Conservation (phyloP, 1,284 basidiomycete species). For the Acaromyces ingoldii region DNA sequence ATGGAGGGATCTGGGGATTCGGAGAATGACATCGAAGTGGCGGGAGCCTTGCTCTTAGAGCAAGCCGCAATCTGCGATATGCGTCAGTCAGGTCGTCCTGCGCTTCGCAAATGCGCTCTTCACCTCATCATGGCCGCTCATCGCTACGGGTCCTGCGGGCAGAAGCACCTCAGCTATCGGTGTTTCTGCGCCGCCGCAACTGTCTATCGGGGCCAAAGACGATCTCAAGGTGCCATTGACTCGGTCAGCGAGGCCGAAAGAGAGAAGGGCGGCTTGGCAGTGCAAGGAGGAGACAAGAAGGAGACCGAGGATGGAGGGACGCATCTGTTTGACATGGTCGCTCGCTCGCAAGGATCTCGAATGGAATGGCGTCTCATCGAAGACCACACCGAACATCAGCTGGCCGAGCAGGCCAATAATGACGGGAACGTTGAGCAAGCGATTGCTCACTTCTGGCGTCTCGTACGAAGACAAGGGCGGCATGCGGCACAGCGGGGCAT, state of each 20-base stretch:
- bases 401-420: slow-evolving; percentile 57
- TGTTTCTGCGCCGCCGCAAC: slow-evolving; percentile 29
- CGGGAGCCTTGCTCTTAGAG: slow-evolving; percentile 57
- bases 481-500: too few relatives aligned
- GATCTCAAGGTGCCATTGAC: slow-evolving; percentile 1
- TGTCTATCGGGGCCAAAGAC: slow-evolving; percentile 15
- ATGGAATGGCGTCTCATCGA: slow-evolving; percentile 53
- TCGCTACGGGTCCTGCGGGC: slow-evolving; percentile 57
- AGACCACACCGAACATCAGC: slow-evolving; percentile 55
- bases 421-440: slow-evolving; percentile 55
- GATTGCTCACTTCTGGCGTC: slow-evolving; percentile 53
- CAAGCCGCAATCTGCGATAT: slow-evolving; percentile 56
- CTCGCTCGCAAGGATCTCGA: background rate
- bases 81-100: slow-evolving; percentile 41
- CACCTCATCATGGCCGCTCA: slow-evolving; percentile 56
- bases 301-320: slow-evolving; percentile 1
- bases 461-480: slow-evolving; percentile 20
- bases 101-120: slow-evolving; percentile 54
- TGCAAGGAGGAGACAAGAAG: background rate
- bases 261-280: slow-evolving; percentile 25
- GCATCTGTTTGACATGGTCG: background rate
- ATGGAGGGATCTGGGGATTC: background rate
- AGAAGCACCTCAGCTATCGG: slow-evolving; percentile 39
- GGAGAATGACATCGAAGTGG: slow-evolving; percentile 54
- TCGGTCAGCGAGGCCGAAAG: slow-evolving; percentile 22